These are phyloP conservation scores for Blastobotrys elegans DNA, from an alignment of 1,139 yeast species.

Conservation along the genomic window DNA sequence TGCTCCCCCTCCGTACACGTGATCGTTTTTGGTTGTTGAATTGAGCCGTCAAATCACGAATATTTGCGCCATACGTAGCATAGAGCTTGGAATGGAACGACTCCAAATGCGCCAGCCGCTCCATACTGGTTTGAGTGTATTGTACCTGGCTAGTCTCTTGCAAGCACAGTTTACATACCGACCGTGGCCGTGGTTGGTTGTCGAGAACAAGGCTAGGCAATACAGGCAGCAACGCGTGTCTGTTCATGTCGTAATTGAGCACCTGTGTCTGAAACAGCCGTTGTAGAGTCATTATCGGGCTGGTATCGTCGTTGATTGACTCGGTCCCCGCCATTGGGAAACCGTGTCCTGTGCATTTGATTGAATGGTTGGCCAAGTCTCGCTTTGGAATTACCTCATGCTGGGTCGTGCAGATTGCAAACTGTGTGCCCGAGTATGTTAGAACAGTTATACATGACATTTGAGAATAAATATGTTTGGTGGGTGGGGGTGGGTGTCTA, in stretches of 20 bases:
- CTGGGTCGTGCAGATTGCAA: constrained; percentile 7
- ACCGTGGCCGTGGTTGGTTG: not conserved
- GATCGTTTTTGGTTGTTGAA: constrained; percentile 1
- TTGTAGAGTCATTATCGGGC: constrained; percentile 11
- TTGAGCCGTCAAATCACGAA: constrained; percentile 10
- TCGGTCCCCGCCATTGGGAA: not conserved
- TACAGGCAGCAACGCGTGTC: not conserved
- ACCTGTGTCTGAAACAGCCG: constrained; percentile 10
- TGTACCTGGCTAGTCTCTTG: constrained; percentile 8
- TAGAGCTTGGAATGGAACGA: constrained; percentile 8
- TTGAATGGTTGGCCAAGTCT: not conserved
- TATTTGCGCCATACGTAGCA: constrained; percentile 12
- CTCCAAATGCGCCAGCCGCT: constrained; percentile 11
- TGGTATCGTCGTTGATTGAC: constrained; percentile 8
- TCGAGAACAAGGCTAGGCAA: not conserved
- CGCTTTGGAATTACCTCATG: constrained; percentile 6
- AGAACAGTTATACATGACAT: constrained; percentile 7
- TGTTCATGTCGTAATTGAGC: not conserved
- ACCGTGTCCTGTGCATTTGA: not conserved
- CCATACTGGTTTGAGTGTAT: constrained; percentile 3
- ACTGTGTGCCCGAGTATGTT: constrained; percentile 5
- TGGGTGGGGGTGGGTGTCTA: no score
- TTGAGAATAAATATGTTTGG: no score
- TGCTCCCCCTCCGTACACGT: not conserved
- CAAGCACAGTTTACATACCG: constrained; percentile 10